phyloP scores from a whole-genome alignment of 2,329 filamentous ascomycete species.

The Zymoseptoria pseudotritici region DNA sequence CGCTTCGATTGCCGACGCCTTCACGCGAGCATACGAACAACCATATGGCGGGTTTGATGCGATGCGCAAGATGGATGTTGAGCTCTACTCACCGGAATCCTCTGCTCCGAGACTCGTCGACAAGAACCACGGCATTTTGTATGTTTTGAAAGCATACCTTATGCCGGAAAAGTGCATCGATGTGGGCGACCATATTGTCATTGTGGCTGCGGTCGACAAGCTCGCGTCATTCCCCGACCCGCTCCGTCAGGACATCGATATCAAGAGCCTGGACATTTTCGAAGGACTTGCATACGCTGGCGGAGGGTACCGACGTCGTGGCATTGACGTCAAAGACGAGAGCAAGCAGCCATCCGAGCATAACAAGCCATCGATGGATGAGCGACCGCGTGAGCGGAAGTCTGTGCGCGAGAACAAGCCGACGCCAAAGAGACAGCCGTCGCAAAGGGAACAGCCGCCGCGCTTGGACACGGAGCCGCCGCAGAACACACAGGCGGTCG shows the following conservation, averaged over 20 bases:
- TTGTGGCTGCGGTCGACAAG: slow-evolving; percentile 22
- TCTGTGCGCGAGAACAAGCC: background rate
- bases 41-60: slow-evolving; percentile 17
- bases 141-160: slow-evolving; percentile 29
- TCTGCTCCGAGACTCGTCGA: too few relatives aligned
- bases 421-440: too few relatives aligned
- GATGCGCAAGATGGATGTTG: slow-evolving; percentile 4
- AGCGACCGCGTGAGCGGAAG: too few relatives aligned
- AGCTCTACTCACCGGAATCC: too few relatives aligned
- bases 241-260: too few relatives aligned
- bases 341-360: too few relatives aligned
- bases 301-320: slow-evolving; percentile 13
- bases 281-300: slow-evolving; percentile 18
- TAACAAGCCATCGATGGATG: too few relatives aligned
- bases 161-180: slow-evolving; percentile 27
- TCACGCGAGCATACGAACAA: slow-evolving; percentile 23
- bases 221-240: too few relatives aligned
- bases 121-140: too few relatives aligned
- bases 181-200: background rate
- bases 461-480: too few relatives aligned
- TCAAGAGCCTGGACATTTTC: too few relatives aligned
- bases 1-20: slow-evolving; percentile 27
- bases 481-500: background rate
- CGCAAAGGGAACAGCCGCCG: background rate
- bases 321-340: slow-evolving; percentile 5